These are phyloP conservation scores for Picocystis salinarum DNA, from an alignment of 139 green algal species.

Conservation along the genomic window DNA sequence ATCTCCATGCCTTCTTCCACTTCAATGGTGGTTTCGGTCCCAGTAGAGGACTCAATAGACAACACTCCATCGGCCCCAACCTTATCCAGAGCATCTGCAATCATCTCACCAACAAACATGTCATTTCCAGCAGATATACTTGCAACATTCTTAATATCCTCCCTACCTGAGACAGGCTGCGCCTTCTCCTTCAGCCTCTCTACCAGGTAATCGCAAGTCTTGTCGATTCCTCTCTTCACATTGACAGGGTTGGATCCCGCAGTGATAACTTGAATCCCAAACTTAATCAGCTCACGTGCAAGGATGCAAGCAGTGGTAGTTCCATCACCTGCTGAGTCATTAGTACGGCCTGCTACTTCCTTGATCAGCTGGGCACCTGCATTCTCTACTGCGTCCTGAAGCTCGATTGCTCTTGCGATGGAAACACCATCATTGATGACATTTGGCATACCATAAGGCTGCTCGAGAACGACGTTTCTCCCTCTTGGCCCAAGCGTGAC, in stretches of 20 bases:
- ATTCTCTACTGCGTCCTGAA: slow-evolving; percentile 84
- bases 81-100: slow-evolving; percentile 73
- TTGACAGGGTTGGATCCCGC: slow-evolving; percentile 80
- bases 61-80: slow-evolving; percentile 77
- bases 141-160: slow-evolving; percentile 76
- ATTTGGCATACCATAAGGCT: slow-evolving; percentile 78
- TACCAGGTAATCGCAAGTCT: slow-evolving; percentile 67
- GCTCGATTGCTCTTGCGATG: slow-evolving; percentile 89
- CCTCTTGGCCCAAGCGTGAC: slow-evolving; percentile 88
- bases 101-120: slow-evolving; percentile 54
- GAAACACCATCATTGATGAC: slow-evolving; percentile 98
- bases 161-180: slow-evolving; percentile 58
- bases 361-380: slow-evolving; percentile 93
- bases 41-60: slow-evolving; percentile 62
- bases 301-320: slow-evolving; percentile 92
- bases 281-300: slow-evolving; percentile 87
- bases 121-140: slow-evolving; percentile 70
- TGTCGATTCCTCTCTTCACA: slow-evolving; percentile 95
- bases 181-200: slow-evolving; percentile 60
- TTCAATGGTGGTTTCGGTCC: slow-evolving; percentile 66
- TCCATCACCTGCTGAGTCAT: slow-evolving; percentile 87
- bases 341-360: slow-evolving; percentile 89
- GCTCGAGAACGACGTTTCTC: slow-evolving; percentile 91
- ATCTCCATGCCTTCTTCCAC: slow-evolving; percentile 94
- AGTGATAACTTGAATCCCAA: slow-evolving; percentile 69